Evolutionary conservation across 768 basidiomycete genomes (phyloP).

Genomic region (Lanmaoa pseudosensibilis): DNA sequence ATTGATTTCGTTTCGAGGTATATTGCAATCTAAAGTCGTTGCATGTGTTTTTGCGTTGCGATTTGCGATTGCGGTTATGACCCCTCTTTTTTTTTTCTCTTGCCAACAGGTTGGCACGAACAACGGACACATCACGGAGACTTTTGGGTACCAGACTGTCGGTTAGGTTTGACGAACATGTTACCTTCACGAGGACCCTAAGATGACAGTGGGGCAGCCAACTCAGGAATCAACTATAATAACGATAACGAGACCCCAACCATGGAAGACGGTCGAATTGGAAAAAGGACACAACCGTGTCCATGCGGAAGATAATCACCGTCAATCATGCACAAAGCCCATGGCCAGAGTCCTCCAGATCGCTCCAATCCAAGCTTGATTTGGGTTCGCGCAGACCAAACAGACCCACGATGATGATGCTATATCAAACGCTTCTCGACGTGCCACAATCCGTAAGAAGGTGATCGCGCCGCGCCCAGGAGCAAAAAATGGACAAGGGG

Average conservation of each 20-base stretch:
- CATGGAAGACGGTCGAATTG: not conserved
- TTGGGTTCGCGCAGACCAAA: constrained; percentile 8
- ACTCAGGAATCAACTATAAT: constrained; percentile 1
- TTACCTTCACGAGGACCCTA: constrained; percentile 6
- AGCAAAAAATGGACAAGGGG: not conserved
- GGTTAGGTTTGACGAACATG: constrained; percentile 13
- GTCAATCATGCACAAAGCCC: constrained; percentile 16
- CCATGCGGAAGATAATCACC: constrained; percentile 28
- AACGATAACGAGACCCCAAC: constrained; percentile 12
- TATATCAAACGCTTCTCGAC: constrained; percentile 1
- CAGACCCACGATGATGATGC: not conserved
- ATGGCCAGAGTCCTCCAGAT: constrained; percentile 5
- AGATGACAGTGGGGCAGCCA: constrained; percentile 3
- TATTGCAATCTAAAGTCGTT: constrained; percentile 10
- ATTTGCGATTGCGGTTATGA: constrained; percentile 10
- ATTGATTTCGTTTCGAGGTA: constrained; percentile 16
- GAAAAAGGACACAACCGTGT: constrained; percentile 1
- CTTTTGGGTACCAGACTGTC: constrained; percentile 12
- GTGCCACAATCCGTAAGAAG: not conserved
- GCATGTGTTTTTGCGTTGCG: constrained; percentile 7
- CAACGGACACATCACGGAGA: constrained; percentile 11
- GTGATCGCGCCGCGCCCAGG: constrained; percentile 1
- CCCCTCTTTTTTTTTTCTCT: not conserved
- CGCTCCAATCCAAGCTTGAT: constrained; percentile 1
- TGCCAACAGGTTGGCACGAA: constrained; percentile 5